Percentiles rank a stretch among this genome's conserved stretches.
These are phyloP conservation scores for Hamigera avellanea DNA, from an alignment of 495 filamentous ascomycete species.

Conservation along the genomic window DNA sequence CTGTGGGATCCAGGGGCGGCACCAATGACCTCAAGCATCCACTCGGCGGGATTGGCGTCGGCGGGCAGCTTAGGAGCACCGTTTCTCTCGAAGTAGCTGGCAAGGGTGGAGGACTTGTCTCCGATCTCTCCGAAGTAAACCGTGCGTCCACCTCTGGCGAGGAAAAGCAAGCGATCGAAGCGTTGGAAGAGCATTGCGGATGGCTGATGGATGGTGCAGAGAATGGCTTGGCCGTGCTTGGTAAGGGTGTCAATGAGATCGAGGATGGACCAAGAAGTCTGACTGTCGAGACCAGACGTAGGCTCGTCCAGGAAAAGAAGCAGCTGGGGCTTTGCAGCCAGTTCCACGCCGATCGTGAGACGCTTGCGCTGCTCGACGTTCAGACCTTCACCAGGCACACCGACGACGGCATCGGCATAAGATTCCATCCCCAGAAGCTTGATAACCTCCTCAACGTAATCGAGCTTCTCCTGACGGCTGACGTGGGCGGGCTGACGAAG, in stretches of 20 bases:
- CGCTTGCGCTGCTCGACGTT: slow-evolving; percentile 89
- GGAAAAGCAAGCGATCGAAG: slow-evolving; percentile 82
- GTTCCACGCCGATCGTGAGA: slow-evolving; percentile 80
- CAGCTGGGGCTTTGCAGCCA: slow-evolving; percentile 79
- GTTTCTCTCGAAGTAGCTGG: slow-evolving; percentile 71
- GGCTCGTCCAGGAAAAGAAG: slow-evolving; percentile 87
- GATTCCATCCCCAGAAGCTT: slow-evolving; percentile 78
- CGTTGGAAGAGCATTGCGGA: slow-evolving; percentile 90
- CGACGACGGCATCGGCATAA: slow-evolving; percentile 32
- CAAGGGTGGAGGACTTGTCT: slow-evolving; percentile 59
- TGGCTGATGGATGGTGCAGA: slow-evolving; percentile 95
- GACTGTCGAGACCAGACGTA: slow-evolving; percentile 77
- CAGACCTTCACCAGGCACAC: slow-evolving; percentile 45
- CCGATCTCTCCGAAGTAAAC: slow-evolving; percentile 92
- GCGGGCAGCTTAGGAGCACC: slow-evolving; percentile 57
- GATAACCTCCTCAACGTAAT: slow-evolving; percentile 87
- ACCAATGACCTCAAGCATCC: slow-evolving; percentile 92
- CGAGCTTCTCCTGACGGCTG: slow-evolving; percentile 65
- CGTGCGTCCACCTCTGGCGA: slow-evolving; percentile 68
- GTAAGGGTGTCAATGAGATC: slow-evolving; percentile 78
- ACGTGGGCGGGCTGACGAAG: slow-evolving; percentile 72
- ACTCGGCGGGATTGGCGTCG: slow-evolving; percentile 84
- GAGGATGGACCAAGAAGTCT: slow-evolving; percentile 86
- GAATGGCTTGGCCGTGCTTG: slow-evolving; percentile 79
- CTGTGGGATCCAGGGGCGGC: slow-evolving; percentile 73